These are phyloP conservation scores for Rhamnella rubrinervis DNA, from an alignment of 331 rosid species.

Conservation along the genomic window DNA sequence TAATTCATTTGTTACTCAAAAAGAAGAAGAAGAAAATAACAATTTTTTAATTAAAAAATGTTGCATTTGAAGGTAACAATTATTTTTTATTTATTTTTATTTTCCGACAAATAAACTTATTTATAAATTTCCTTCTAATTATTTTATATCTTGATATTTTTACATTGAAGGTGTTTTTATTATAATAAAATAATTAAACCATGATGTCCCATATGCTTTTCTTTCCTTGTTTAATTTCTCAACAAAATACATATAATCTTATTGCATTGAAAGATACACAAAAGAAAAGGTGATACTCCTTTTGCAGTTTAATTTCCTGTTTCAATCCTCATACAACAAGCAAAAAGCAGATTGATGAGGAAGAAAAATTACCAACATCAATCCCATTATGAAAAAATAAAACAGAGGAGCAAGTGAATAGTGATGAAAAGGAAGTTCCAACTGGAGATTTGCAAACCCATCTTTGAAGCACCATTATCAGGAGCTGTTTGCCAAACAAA, in stretches of 20 bases:
- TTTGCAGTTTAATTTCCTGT: neutral
- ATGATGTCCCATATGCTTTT: no score
- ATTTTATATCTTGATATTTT: no score
- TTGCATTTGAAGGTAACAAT: no score
- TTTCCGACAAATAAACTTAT: no score
- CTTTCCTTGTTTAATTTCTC: no score
- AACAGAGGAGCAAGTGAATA: slow-evolving; percentile 34
- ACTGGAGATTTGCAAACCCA: slow-evolving; percentile 29
- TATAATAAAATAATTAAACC: no score
- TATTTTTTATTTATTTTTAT: no score
- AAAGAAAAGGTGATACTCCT: neutral
- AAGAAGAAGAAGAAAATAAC: no score
- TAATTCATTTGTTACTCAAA: no score
- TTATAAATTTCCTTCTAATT: no score
- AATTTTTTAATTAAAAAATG: no score
- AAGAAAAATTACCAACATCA: neutral
- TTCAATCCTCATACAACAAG: slow-evolving; percentile 1
- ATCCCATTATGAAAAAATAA: slow-evolving; percentile 24
- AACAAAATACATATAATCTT: neutral
- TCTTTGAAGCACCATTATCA: slow-evolving; percentile 40
- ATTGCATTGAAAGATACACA: slow-evolving; percentile 5
- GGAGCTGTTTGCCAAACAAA: slow-evolving; percentile 40
- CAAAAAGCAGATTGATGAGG: neutral
- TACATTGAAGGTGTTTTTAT: no score
- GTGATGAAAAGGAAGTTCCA: slow-evolving; percentile 42